Base-by-base conservation (phyloP, 106 monocot genomes). In the Dioscorea zingiberensis region DNA sequence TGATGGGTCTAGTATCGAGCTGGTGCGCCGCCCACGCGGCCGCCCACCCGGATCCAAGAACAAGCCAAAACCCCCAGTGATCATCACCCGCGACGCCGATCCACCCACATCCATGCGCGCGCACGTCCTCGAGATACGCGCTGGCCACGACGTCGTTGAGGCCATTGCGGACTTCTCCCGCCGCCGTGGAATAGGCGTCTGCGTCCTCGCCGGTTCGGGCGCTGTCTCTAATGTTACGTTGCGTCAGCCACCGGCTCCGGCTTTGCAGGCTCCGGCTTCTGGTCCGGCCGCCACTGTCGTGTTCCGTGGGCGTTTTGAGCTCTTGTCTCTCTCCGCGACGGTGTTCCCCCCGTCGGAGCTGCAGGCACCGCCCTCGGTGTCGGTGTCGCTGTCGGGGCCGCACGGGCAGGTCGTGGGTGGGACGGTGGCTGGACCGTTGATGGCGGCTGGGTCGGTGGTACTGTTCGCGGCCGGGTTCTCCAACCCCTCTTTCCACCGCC, bases 41-140 rank as follows among this genome's bases (percentile, higher is more conserved):
- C 67, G 90, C 2, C 90, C 90, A 1, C 83, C 74, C 23, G 90
- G 90, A 13, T 85, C 90, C 13, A 90, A 90, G 74, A 90, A 90
- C 80, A 83, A 70, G 66, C 85, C 85, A 5, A 90, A 90, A 69
- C 80, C 85, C 0, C 77, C 90, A 14, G 71, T 80, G 19, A 71
- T 83, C 32, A 75, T 77, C 63, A 74, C 85, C 21, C 60, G 77
- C 16, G 85, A 80, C 9, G 45, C 59, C 1, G 76, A 76, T 24
- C 61, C 63, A 16, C 12, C 75, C 4, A 13, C 69, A 7, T 78
- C 83, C 25, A 76, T 91, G 76, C 74, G 76, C 18, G 73, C 86
- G 11, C 86, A 86, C 69, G 75, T 91, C 12, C 72, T 91, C 22
- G 91, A 91, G 66, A 80, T 91, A 71, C 67, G 86, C 58, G 63